Evolutionary conservation across 169 alveolate species (phyloP).

Genomic region (Plasmodium gonderi): DNA sequence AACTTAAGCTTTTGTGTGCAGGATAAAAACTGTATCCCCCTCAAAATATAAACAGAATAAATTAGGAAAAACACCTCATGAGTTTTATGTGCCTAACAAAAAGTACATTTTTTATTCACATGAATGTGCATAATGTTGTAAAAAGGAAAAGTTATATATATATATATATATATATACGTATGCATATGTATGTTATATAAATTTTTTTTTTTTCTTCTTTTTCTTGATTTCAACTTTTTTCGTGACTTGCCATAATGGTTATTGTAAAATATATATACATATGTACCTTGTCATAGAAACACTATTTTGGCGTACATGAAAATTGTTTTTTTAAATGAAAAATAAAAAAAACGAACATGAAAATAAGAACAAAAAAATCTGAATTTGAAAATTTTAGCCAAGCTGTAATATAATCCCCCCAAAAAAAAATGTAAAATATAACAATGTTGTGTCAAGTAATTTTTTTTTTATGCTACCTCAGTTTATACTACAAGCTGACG

Average conservation of each 20-base stretch:
- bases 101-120: slow-evolving; percentile 1
- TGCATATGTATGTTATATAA: neutral
- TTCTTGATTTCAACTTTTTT: neutral
- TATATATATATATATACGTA: neutral
- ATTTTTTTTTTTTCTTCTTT: neutral
- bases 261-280: neutral
- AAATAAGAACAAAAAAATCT: neutral
- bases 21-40: neutral
- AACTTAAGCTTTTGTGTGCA: neutral
- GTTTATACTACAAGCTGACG: too few species aligned
- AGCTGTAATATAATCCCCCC: neutral
- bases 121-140: neutral
- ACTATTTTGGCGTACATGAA: neutral
- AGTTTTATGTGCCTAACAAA: neutral
- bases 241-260: neutral
- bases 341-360: neutral
- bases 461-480: neutral
- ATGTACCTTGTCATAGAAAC: neutral
- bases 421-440: neutral
- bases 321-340: neutral
- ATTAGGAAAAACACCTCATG: neutral
- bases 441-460: neutral
- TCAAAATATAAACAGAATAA: neutral
- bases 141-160: neutral
- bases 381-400: neutral